These are phyloP conservation scores for Fusarium praegraminearum DNA, from an alignment of 2,329 filamentous ascomycete species.

Conservation along the genomic window DNA sequence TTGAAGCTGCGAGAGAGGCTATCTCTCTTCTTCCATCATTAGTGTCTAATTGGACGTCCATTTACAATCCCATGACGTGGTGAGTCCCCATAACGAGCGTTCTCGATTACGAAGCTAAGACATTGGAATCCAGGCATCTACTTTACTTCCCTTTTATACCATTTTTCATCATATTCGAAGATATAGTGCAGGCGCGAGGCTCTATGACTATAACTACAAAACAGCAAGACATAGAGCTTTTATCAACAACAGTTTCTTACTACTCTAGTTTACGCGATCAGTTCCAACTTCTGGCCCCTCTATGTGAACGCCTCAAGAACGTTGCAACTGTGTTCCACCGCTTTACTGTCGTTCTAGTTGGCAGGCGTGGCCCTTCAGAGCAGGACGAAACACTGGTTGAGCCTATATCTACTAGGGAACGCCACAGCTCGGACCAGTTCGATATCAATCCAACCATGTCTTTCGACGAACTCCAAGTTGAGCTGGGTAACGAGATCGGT, in stretches of 20 bases:
- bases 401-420: no score
- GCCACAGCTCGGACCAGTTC: no score
- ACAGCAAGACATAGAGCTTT: neutral
- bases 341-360: neutral
- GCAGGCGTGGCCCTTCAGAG: rapidly evolving
- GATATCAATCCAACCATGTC: no score
- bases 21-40: conserved; percentile 10
- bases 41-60: conserved; percentile 10
- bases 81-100: neutral
- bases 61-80: conserved; percentile 24
- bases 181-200: neutral
- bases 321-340: neutral
- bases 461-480: neutral
- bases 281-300: neutral
- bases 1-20: neutral
- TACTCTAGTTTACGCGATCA: neutral
- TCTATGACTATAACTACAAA: rapidly evolving
- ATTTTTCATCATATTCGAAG: conserved; percentile 23
- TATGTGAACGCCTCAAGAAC: neutral
- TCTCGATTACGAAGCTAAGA: neutral
- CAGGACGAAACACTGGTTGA: no score
- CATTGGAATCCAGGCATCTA: neutral
- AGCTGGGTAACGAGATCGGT: neutral
- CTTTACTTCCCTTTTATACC: conserved; percentile 21
- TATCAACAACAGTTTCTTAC: neutral